These are phyloP conservation scores for Penicillium verhagenii DNA, from an alignment of 495 filamentous ascomycete genomes.

Conservation along the genomic window DNA sequence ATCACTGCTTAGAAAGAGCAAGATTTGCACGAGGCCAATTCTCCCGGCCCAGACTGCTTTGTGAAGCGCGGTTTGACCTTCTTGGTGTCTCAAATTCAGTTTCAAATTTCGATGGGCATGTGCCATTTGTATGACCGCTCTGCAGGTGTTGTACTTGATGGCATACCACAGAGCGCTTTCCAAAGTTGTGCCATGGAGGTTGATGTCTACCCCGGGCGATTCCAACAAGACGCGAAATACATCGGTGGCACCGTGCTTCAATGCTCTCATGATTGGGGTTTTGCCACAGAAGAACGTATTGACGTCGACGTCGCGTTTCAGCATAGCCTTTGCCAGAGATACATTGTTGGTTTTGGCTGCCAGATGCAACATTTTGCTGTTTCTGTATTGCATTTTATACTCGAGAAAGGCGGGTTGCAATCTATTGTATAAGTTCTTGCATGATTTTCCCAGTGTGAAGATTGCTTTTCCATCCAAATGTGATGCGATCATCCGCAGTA, in stretches of 20 bases:
- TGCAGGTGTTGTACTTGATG: slow-evolving; percentile 1
- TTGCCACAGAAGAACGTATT: slow-evolving; percentile 13
- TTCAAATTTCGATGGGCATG: not conserved
- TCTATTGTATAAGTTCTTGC: not conserved
- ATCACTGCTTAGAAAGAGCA: slow-evolving; percentile 7
- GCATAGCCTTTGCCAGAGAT: slow-evolving; percentile 2
- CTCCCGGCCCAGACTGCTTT: slow-evolving; percentile 5
- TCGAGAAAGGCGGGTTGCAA: slow-evolving; percentile 2
- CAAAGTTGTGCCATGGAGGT: slow-evolving; percentile 5
- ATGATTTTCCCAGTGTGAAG: not conserved
- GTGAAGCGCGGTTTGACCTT: slow-evolving; percentile 7
- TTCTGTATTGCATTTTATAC: slow-evolving; percentile 13
- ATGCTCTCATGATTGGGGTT: slow-evolving; percentile 8
- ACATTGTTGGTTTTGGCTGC: slow-evolving; percentile 10
- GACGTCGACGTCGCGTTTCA: slow-evolving; percentile 5
- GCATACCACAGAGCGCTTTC: slow-evolving; percentile 14
- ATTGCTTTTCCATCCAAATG: not conserved
- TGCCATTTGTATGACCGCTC: not conserved
- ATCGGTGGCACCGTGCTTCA: slow-evolving; percentile 4
- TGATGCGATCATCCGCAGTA: not conserved
- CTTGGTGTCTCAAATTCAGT: slow-evolving; percentile 1
- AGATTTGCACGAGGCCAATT: slow-evolving; percentile 6
- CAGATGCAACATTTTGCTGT: slow-evolving; percentile 11
- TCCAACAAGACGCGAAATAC: slow-evolving; percentile 3
- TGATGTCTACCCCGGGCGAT: slow-evolving; percentile 3